Evolutionary conservation across 768 basidiomycete species (phyloP), one percentile per base, ranked within the genome.

Genomic region (Russula ochroleuca): DNA sequence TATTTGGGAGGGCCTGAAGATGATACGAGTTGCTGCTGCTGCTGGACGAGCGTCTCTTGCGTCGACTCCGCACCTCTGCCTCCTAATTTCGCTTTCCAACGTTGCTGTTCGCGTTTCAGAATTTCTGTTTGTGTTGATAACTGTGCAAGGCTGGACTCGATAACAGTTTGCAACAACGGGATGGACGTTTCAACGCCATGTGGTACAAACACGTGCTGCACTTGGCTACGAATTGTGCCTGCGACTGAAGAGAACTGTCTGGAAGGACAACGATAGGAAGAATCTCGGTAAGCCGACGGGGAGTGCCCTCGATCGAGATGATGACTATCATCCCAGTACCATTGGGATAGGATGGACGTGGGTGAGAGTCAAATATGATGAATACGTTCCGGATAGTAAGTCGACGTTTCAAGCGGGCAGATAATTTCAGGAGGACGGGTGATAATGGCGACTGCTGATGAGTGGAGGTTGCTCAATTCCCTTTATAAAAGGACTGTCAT

Each of bases 351-450:
- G n/a, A n/a, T n/a, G n/a, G 79, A 13, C 87, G 78, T 7, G 84
- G 79, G 69, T 88, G 87, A 3, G 86, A 86, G 73, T 88, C 87
- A 62, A 88, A 88, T 47, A 88, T 73, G 49, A 83, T n/a, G n/a
- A 83, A 87, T 15, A 83, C 71, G 25, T 74, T 70, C n/a, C 57
- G n/a, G n/a, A n/a, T 43, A 2, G 58, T 38, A 19, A 57, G 68
- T 38, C 65, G 57, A 40, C 77, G 67, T 63, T 74, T 77, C 64
- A 85, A 69, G 69, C 84, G 82, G n/a, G 81, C 77, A 28, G 14
- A 88, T 72, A 56, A 88, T 87, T 69, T 88, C 88, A 0, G 88
- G 88, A 40, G 87, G 85, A 23, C 86, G 84, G 0, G 87, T 89
- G 64, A 89, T 83, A 57, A 87, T 77, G 38, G 75, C 75, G 58